Evolutionary conservation across 768 basidiomycete genomes (phyloP).

Genomic region (Trametes gibbosa): DNA sequence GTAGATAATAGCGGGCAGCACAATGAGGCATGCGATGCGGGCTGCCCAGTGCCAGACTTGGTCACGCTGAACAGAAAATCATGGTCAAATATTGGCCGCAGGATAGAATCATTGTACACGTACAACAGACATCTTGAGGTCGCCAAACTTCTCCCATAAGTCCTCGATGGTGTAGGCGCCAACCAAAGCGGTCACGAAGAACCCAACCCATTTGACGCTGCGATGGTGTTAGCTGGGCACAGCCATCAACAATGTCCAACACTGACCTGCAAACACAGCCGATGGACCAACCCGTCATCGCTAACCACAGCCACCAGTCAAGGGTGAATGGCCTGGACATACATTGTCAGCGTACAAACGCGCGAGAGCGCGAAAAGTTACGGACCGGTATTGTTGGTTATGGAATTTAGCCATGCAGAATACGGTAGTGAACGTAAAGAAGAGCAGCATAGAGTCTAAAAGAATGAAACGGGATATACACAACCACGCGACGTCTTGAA

Average conservation of each 20-base stretch:
- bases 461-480: constrained; percentile 97
- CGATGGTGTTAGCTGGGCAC: neutral
- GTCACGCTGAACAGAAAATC: constrained; percentile 56
- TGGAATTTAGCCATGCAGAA: constrained; percentile 96
- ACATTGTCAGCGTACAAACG: constrained; percentile 17
- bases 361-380: neutral
- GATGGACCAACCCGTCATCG: constrained; percentile 91
- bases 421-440: constrained; percentile 97
- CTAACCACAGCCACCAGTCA: constrained; percentile 98
- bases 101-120: constrained; percentile 29
- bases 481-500: constrained; percentile 89
- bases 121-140: constrained; percentile 87
- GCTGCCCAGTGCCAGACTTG: constrained; percentile 92
- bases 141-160: constrained; percentile 97
- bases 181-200: constrained; percentile 93
- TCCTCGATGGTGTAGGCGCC: constrained; percentile 97
- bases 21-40: constrained; percentile 78
- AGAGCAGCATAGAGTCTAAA: constrained; percentile 97
- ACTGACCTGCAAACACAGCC: constrained; percentile 87
- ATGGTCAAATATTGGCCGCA: neutral
- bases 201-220: constrained; percentile 94
- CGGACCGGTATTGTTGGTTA: constrained; percentile 92
- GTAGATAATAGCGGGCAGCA: constrained; percentile 90
- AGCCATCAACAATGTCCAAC: neutral
- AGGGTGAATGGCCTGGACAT: constrained; percentile 79